Conservation (phyloP, 108 stramenopile genomes). For the Thalassiosira profunda region DNA sequence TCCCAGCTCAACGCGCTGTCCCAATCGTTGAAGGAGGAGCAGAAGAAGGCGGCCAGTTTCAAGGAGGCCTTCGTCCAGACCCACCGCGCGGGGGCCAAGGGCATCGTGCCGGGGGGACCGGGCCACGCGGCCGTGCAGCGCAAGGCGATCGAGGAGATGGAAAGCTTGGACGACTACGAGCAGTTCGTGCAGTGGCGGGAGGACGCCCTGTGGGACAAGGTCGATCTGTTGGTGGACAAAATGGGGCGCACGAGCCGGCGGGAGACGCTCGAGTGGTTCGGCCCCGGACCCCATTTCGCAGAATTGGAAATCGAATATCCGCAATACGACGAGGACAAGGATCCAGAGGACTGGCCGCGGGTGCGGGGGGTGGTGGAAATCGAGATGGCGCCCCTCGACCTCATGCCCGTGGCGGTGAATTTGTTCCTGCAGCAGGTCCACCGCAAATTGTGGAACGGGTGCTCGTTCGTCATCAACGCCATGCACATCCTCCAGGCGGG, state of each 20-base stretch:
- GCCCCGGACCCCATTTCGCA: slow-evolving; percentile 72
- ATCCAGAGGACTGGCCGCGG: slow-evolving; percentile 23
- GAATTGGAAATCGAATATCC: slow-evolving; percentile 52
- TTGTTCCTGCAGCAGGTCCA: slow-evolving; percentile 87
- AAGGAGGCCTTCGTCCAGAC: no score
- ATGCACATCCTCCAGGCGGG: slow-evolving; percentile 78
- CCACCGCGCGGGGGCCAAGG: no score
- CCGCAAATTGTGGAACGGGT: slow-evolving; percentile 78
- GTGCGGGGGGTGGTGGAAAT: slow-evolving; percentile 42
- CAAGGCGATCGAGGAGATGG: neutral
- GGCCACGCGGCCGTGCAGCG: neutral
- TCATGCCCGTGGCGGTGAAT: slow-evolving; percentile 86
- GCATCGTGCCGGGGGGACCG: slow-evolving; percentile 1
- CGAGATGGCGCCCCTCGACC: slow-evolving; percentile 73
- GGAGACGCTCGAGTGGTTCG: slow-evolving; percentile 71
- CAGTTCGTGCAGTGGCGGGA: slow-evolving; percentile 43
- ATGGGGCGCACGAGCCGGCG: slow-evolving; percentile 51
- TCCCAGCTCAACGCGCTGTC: no score
- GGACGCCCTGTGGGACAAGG: slow-evolving; percentile 54
- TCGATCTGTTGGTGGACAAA: slow-evolving; percentile 41
- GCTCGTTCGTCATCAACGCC: slow-evolving; percentile 65
- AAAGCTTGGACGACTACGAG: slow-evolving; percentile 23
- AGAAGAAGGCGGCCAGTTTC: neutral
- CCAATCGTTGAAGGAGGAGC: no score
- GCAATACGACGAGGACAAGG: neutral